These are phyloP conservation scores for button mushroom (Agaricus bisporus) DNA, from an alignment of 768 basidiomycete species.

Conservation along the genomic window DNA sequence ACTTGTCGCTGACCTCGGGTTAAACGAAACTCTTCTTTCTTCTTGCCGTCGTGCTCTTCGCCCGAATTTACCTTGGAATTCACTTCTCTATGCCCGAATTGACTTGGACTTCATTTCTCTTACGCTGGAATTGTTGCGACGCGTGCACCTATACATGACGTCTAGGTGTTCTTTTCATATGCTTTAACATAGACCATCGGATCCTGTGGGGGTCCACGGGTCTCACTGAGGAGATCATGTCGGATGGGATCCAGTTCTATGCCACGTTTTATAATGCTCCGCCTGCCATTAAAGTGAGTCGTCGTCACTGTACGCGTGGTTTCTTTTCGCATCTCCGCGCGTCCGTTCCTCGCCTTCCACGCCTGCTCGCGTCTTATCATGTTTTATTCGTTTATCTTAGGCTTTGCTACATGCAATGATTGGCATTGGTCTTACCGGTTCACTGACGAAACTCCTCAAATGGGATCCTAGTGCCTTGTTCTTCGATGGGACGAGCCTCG, in stretches of 20 bases:
- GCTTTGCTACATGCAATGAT: slow-evolving; percentile 85
- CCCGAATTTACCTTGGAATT: too few species aligned
- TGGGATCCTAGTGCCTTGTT: slow-evolving; percentile 94
- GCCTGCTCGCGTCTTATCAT: background rate
- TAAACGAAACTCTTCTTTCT: too few species aligned
- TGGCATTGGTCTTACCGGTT: slow-evolving; percentile 67
- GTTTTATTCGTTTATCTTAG: slow-evolving; percentile 28
- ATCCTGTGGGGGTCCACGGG: slow-evolving; percentile 56
- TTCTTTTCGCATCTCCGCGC: too few species aligned
- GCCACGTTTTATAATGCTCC: slow-evolving; percentile 91
- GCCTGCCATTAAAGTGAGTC: slow-evolving; percentile 79
- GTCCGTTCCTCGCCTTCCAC: background rate
- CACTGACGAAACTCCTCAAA: slow-evolving; percentile 72
- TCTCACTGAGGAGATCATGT: slow-evolving; percentile 55
- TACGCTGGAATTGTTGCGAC: too few species aligned
- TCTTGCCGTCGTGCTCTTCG: too few species aligned
- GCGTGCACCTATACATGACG: background rate
- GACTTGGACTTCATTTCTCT: too few species aligned
- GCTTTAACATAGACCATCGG: slow-evolving; percentile 83
- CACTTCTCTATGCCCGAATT: too few species aligned
- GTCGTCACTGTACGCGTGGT: background rate
- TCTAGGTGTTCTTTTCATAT: slow-evolving; percentile 76
- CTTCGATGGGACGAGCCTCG: slow-evolving; percentile 87
- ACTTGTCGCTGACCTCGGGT: too few species aligned
- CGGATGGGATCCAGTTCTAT: slow-evolving; percentile 87